phyloP scores from a whole-genome alignment of 192 early-diverging fungal genomes.

The Cetraspora pellucida region DNA sequence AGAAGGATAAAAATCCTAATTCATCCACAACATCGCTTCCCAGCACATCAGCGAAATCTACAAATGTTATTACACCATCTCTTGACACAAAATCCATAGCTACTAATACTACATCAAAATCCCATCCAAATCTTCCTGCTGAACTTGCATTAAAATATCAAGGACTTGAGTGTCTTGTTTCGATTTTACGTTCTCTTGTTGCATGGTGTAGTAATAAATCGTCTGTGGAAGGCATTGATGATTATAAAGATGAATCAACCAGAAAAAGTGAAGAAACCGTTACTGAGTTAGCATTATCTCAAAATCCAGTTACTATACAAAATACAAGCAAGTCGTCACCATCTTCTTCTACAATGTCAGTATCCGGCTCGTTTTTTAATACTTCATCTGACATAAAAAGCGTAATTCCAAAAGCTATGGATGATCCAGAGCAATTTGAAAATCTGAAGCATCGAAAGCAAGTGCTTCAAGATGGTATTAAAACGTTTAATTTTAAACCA shows the following conservation, averaged over 20 bases:
- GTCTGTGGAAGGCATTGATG: slow-evolving; percentile 3
- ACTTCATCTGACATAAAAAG: slow-evolving; percentile 1
- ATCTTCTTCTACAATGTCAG: slow-evolving; percentile 33
- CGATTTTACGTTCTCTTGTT: slow-evolving; percentile 68
- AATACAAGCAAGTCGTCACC: slow-evolving; percentile 27
- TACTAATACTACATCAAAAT: slow-evolving; percentile 37
- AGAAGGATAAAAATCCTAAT: slow-evolving; percentile 31
- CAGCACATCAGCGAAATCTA: not conserved
- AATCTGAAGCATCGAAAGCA: slow-evolving; percentile 86
- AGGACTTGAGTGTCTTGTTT: slow-evolving; percentile 62
- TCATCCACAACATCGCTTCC: slow-evolving; percentile 1
- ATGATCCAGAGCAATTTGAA: slow-evolving; percentile 87
- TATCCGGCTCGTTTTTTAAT: not conserved
- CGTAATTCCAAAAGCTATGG: slow-evolving; percentile 43
- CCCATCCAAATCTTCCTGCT: slow-evolving; percentile 23
- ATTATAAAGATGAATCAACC: slow-evolving; percentile 30
- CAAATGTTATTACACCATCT: slow-evolving; percentile 42
- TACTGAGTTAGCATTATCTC: slow-evolving; percentile 30
- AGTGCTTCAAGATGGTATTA: slow-evolving; percentile 74
- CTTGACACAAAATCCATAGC: slow-evolving; percentile 48
- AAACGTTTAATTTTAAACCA: slow-evolving; percentile 85
- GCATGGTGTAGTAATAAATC: slow-evolving; percentile 60
- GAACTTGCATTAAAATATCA: slow-evolving; percentile 56
- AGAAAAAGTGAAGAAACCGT: slow-evolving; percentile 30
- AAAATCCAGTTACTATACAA: not conserved